Percentiles rank a stretch among this genome's conserved stretches.
Evolutionary conservation across 2,329 filamentous ascomycete species (phyloP).

Genomic region (Aspergillus alliaceus): DNA sequence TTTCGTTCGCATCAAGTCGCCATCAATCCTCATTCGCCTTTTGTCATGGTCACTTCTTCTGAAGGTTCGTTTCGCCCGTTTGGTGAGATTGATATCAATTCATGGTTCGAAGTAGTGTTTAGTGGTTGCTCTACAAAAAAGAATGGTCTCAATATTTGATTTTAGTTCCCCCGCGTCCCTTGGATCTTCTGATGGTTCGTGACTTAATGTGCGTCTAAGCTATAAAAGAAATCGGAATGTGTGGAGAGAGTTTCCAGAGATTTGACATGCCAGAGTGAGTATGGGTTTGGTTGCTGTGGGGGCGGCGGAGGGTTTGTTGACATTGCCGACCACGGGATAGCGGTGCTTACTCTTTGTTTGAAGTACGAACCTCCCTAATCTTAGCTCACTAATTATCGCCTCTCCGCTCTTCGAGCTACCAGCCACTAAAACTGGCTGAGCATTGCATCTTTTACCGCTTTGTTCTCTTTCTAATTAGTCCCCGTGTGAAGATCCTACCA

Average conservation of each 20-base stretch:
- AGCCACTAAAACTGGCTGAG: neutral
- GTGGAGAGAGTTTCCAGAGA: too few relatives aligned
- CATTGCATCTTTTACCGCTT: neutral
- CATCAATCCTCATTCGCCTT: too few relatives aligned
- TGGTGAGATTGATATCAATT: neutral
- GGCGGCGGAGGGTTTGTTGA: slow-evolving; percentile 22
- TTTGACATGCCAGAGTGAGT: too few relatives aligned
- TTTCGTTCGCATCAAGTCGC: too few relatives aligned
- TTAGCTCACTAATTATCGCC: neutral
- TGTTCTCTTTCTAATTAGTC: slow-evolving; percentile 6
- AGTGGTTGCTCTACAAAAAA: neutral
- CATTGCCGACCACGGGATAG: slow-evolving; percentile 4
- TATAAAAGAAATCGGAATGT: too few relatives aligned
- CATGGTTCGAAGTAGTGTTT: neutral
- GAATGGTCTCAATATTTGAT: too few relatives aligned
- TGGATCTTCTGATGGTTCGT: too few relatives aligned
- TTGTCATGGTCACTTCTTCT: too few relatives aligned
- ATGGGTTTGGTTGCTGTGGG: slow-evolving; percentile 23
- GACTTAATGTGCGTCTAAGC: too few relatives aligned
- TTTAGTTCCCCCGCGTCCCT: too few relatives aligned
- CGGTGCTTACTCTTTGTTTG: neutral
- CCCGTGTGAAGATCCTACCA: slow-evolving; percentile 21
- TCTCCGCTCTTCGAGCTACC: neutral
- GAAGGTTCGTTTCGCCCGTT: neutral
- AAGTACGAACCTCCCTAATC: neutral